Percentiles rank a stretch among this genome's conserved stretches.
phyloP scores from a whole-genome alignment of 345 rosid species.

The Dovyalis caffra region DNA sequence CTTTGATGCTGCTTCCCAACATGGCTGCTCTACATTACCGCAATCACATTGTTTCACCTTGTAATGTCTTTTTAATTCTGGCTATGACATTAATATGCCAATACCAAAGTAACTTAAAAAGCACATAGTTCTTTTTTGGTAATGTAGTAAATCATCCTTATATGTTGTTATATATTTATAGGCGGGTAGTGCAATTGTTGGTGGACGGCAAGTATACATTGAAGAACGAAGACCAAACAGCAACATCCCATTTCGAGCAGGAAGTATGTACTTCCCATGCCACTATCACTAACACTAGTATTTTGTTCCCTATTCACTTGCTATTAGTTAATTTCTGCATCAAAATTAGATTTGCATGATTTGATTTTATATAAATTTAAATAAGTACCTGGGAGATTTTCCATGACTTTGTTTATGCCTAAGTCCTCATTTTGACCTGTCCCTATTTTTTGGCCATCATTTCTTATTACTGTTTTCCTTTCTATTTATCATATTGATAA shows the following conservation, averaged over 20 bases:
- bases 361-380: not conserved
- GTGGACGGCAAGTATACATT: slow-evolving; percentile 60
- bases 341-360: not conserved
- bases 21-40: too few relatives aligned
- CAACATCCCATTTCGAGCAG: slow-evolving; percentile 56
- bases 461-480: not conserved
- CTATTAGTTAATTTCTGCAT: not conserved
- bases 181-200: slow-evolving; percentile 54
- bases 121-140: not conserved
- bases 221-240: slow-evolving; percentile 70
- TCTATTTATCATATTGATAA: not conserved
- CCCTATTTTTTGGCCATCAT: not conserved
- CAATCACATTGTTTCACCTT: too few relatives aligned
- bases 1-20: too few relatives aligned
- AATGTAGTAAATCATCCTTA: not conserved
- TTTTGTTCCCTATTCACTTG: not conserved
- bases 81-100: too few relatives aligned
- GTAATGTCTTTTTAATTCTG: not conserved
- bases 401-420: too few relatives aligned
- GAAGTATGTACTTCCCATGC: slow-evolving; percentile 39
- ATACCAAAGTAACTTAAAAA: too few relatives aligned
- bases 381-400: too few relatives aligned
- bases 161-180: slow-evolving; percentile 16
- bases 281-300: not conserved
- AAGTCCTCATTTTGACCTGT: too few relatives aligned